Evolutionary conservation across 371 early-diverging fungal genomes (phyloP), one percentile per base, ranked within the genome.

Genomic region (Circinella minor): DNA sequence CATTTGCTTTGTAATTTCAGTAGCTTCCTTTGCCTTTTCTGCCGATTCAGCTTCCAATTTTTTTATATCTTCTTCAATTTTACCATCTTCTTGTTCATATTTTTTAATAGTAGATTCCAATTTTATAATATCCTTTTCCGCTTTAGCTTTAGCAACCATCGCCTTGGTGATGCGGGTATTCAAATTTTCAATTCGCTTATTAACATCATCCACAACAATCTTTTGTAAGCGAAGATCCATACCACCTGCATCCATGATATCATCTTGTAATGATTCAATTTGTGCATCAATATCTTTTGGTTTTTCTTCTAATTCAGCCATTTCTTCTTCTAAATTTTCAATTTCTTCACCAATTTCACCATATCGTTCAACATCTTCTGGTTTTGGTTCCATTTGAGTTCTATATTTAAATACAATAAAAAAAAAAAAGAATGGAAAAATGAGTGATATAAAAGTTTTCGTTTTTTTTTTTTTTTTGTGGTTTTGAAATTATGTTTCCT

Each of bases 161-260:
- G 87, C 77, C 66, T 92, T 93, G 8, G 91, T 92, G 13, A 90
- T 81, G 43, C 81, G 81, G 55, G 87, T 86, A 61, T 88, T 88
- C 10, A 85, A 62, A 0, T 62, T 71, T 39, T 90, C 91, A 55
- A 98, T 93, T 57, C 92, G 88, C 36, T 93, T 93, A n/a, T 84
- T 81, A 38, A 96, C 77, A 38, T 90, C 88, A 65, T 96, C 95
- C 18, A 96, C 95, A 34, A 89, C 93, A 36, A 91, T 87, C 68
- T 93, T 94, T 79, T 99, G 98, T 8, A 88, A 77, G 51, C 97
- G 87, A 38, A 98, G 78, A 71, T 90, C 87, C 72, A 92, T 92
- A 66, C 97, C 98, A 64, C 98, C 98, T 13, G 90, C 94, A 65
- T 96, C 89, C 81, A 97, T 83, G 67, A 98, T 96, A 69, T 94